These are phyloP conservation scores for Pezicula neosporulosa DNA, from an alignment of 2,329 filamentous ascomycete species.

Conservation along the genomic window DNA sequence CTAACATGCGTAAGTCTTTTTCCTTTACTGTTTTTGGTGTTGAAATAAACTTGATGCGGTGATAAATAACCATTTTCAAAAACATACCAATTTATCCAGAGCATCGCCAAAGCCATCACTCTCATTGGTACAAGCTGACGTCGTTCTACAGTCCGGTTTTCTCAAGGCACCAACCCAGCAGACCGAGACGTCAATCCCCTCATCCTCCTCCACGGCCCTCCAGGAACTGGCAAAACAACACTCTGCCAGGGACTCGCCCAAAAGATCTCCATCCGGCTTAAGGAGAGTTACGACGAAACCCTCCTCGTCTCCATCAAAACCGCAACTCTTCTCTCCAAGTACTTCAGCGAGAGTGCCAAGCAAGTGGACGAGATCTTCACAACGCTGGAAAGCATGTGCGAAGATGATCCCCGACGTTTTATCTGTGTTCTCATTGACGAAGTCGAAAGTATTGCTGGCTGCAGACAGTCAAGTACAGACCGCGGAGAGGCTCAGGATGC, in stretches of 20 bases:
- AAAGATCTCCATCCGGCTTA: conserved; percentile 43
- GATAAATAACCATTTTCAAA: too few species aligned
- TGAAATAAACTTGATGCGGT: background rate
- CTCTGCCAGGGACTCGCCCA: conserved; percentile 90
- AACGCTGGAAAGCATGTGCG: conserved; percentile 27
- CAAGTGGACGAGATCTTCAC: conserved; percentile 39
- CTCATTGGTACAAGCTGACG: background rate
- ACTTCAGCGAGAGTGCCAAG: conserved; percentile 43
- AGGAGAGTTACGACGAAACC: conserved; percentile 29
- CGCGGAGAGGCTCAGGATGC: conserved; percentile 26
- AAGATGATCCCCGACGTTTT: conserved; percentile 17
- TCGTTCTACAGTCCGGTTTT: conserved; percentile 16
- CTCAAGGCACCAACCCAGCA: conserved; percentile 51
- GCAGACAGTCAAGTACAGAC: conserved; percentile 15
- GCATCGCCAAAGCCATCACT: too few species aligned
- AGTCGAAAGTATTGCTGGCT: conserved; percentile 28
- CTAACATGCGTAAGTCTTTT: conserved; percentile 20
- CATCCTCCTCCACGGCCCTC: conserved; percentile 89
- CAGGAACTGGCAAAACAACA: conserved; percentile 90
- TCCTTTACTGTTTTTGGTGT: background rate
- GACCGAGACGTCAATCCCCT: conserved; percentile 88
- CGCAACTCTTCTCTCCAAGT: conserved; percentile 41
- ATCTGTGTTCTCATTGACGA: conserved; percentile 30
- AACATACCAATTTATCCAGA: too few species aligned
- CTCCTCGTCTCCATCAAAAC: conserved; percentile 42